These are phyloP conservation scores for Lunularia cruciata DNA, from an alignment of 225 moss, liverwort and hornwort species.

Conservation along the genomic window DNA sequence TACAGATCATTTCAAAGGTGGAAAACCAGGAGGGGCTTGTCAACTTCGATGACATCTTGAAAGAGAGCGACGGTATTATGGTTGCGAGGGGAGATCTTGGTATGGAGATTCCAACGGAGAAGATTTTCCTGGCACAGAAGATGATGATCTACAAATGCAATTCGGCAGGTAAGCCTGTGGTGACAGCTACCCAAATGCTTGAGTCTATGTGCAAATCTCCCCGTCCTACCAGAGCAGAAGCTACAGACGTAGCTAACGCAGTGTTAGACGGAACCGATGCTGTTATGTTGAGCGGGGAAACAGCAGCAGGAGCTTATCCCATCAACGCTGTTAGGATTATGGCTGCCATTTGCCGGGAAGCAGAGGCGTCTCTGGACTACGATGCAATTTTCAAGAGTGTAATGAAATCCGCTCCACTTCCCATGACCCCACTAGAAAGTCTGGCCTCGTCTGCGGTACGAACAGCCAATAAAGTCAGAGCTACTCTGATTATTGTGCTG, in stretches of 20 bases:
- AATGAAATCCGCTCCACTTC: conserved; percentile 57
- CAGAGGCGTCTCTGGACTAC: conserved; percentile 73
- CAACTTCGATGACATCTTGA: conserved; percentile 71
- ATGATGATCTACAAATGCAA: conserved; percentile 91
- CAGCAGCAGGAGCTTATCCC: conserved; percentile 69
- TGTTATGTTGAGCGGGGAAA: conserved; percentile 83
- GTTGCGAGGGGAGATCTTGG: conserved; percentile 78
- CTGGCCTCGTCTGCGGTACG: conserved; percentile 74
- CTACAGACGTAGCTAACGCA: conserved; percentile 78
- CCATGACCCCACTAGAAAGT: conserved; percentile 81
- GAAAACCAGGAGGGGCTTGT: conserved; percentile 79
- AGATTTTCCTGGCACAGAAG: conserved; percentile 78
- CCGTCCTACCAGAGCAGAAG: conserved; percentile 79
- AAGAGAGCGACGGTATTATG: conserved; percentile 79
- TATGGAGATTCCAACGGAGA: conserved; percentile 84
- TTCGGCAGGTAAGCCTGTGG: conserved; percentile 72
- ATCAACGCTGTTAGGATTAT: conserved; percentile 71
- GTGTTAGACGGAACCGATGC: conserved; percentile 76
- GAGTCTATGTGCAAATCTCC: conserved; percentile 74
- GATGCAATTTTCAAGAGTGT: conserved; percentile 67
- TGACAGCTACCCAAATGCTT: conserved; percentile 77
- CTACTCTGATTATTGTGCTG: conserved; percentile 67
- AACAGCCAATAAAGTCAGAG: conserved; percentile 65
- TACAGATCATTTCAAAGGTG: conserved; percentile 44
- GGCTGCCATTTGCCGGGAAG: conserved; percentile 82